Evolutionary conservation across 306 rosid genomes (phyloP), one percentile per base, ranked within the genome.

Genomic region (Acmispon strigosus): DNA sequence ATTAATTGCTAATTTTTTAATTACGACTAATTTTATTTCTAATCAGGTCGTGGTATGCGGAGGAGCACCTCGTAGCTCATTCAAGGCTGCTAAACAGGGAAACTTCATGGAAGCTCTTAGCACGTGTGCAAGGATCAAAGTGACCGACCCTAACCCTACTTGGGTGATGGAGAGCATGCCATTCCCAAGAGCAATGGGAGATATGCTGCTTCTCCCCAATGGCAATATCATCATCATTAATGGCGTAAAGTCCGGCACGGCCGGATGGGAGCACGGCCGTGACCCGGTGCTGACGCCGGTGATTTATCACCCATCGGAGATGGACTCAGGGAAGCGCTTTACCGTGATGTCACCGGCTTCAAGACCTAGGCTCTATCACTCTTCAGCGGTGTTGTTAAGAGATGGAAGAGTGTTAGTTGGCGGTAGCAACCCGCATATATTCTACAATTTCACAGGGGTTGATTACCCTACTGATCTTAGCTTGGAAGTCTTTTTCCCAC

Each of bases 81-180:
- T 45, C 15, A 17, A 5, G 1, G 37, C 32, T 2, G 92, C 83
- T 14, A 0, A 12, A 0, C 13, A 62, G 0, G 84, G 89, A 10
- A 59, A 2, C 13, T 89, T 80, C 58, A 7, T 68, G 8, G n/a
- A 16, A 4, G 83, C 96, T 0, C 62, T 85, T 0, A 10, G 15
- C 57, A 76, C 81, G 0, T 91, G 97, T 47, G 96, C 96, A 43
- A 43, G 92, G 50, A 50, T 91, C 2, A 74, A 60, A 17, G 82
- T 85, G 15, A 80, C 71, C 0, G 77, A 82, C 8, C 47, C 57
- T 11, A 82, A 73, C 43, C 96, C 97, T 9, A 19, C 0, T 7
- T 91, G 97, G 97, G 76, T 75, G 5, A 79, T 85, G 83, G 93
- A 89, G 52, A 70, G 75, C 11, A 91, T 91, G 97, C 93, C 97